Conservation (phyloP, 495 filamentous ascomycete genomes). For the Talaromyces trachyspermus region DNA sequence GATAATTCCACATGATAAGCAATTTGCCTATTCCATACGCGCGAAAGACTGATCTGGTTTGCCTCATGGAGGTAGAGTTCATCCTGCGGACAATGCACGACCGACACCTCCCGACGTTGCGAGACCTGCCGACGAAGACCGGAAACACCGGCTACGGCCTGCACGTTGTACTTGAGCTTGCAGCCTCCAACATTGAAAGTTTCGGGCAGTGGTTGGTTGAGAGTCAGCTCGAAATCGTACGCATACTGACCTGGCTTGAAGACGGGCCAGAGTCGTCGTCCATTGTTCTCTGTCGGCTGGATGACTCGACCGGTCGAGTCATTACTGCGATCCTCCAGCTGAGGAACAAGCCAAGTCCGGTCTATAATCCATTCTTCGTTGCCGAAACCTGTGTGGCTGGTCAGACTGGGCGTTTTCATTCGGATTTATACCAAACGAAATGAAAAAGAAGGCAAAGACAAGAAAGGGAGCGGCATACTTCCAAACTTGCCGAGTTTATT, state of each 20-base stretch:
- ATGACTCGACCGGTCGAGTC: neutral
- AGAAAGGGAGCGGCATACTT: too few relatives aligned
- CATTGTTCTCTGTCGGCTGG: neutral
- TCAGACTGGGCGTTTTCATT: too few relatives aligned
- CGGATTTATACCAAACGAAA: too few relatives aligned
- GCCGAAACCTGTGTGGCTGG: slow-evolving; percentile 2
- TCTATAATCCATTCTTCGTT: slow-evolving; percentile 1
- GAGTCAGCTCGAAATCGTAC: slow-evolving; percentile 3
- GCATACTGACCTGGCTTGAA: slow-evolving; percentile 3
- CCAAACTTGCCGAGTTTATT: slow-evolving; percentile 2
- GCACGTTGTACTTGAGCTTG: slow-evolving; percentile 4
- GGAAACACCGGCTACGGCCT: neutral
- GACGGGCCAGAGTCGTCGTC: neutral
- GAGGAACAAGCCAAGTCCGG: slow-evolving; percentile 3
- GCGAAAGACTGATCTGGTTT: neutral
- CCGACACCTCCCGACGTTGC: neutral
- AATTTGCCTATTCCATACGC: slow-evolving; percentile 6
- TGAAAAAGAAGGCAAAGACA: too few relatives aligned
- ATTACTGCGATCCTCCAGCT: neutral
- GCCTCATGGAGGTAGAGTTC: slow-evolving; percentile 4
- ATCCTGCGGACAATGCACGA: slow-evolving; percentile 6
- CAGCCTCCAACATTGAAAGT: slow-evolving; percentile 4
- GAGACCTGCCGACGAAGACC: neutral
- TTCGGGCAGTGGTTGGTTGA: slow-evolving; percentile 2
- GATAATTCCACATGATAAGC: slow-evolving; percentile 1